These are phyloP conservation scores for Thozetella sp. DNA, from an alignment of 495 filamentous ascomycete genomes.

Conservation along the genomic window DNA sequence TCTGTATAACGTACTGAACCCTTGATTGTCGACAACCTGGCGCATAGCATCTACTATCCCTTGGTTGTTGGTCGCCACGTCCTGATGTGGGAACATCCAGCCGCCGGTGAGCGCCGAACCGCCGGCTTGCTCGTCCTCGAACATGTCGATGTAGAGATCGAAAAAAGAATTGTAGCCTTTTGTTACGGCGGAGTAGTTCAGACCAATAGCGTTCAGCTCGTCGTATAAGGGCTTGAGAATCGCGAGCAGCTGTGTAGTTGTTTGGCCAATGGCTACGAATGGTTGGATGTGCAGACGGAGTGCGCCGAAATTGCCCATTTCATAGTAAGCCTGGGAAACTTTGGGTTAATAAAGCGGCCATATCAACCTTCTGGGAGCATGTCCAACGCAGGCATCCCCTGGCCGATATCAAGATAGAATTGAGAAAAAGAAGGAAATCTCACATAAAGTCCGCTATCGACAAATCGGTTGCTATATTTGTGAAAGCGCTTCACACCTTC, in stretches of 20 bases:
- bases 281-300: constrained; percentile 40
- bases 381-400: too few relatives aligned
- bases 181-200: constrained; percentile 29
- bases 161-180: constrained; percentile 42
- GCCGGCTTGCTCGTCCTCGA: constrained; percentile 45
- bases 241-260: constrained; percentile 32
- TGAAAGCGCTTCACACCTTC: constrained; percentile 46
- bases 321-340: too few relatives aligned
- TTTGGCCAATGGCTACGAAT: constrained; percentile 46
- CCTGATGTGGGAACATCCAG: constrained; percentile 40
- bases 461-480: constrained; percentile 37
- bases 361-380: too few relatives aligned
- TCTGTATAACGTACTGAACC: too few relatives aligned
- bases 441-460: constrained; percentile 46
- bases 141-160: constrained; percentile 47
- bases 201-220: constrained; percentile 34
- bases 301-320: constrained; percentile 25
- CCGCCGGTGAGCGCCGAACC: constrained; percentile 45
- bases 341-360: too few relatives aligned
- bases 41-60: too few relatives aligned
- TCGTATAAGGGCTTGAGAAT: constrained; percentile 46
- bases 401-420: too few relatives aligned
- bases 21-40: too few relatives aligned
- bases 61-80: constrained; percentile 39
- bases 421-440: too few relatives aligned